These are phyloP conservation scores for Stentor roeselii DNA, from an alignment of 73 alveolate genomes.

Conservation along the genomic window DNA sequence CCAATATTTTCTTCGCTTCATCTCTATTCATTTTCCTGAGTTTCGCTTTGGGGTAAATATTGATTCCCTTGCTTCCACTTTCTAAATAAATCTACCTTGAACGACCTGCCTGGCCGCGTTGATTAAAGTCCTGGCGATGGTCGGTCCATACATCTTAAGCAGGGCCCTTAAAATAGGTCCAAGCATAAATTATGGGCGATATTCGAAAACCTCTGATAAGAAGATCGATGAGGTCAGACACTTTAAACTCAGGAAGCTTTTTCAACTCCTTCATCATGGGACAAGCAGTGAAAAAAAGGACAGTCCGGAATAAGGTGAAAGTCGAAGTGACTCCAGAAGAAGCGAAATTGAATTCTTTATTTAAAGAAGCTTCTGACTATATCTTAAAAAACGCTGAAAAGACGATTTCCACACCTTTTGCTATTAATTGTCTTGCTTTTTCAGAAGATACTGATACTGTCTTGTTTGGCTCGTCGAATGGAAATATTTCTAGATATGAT, in stretches of 20 bases:
- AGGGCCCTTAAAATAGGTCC: not conserved
- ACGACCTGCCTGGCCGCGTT: not conserved
- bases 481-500: constrained; percentile 20
- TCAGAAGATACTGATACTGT: not conserved
- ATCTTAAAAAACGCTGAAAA: constrained; percentile 19
- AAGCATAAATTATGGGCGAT: constrained; percentile 11
- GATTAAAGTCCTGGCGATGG: not conserved
- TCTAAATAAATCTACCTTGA: not conserved
- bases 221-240: not conserved
- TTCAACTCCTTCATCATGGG: constrained; percentile 3
- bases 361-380: not conserved
- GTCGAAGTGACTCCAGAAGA: not conserved
- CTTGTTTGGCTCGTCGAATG: constrained; percentile 10
- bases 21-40: not conserved
- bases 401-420: constrained; percentile 17
- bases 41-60: too few relatives aligned
- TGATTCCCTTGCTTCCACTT: too few relatives aligned
- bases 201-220: not conserved
- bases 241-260: not conserved
- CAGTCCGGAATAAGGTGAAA: not conserved
- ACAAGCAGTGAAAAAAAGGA: not conserved
- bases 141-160: not conserved
- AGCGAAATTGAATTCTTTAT: not conserved
- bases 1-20: not conserved
- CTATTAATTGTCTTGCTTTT: constrained; percentile 2